A percentile compares a stretch with the other conserved stretches of the same genome.
phyloP scores from a whole-genome alignment of 768 basidiomycete species.

The Collybiopsis confluens region DNA sequence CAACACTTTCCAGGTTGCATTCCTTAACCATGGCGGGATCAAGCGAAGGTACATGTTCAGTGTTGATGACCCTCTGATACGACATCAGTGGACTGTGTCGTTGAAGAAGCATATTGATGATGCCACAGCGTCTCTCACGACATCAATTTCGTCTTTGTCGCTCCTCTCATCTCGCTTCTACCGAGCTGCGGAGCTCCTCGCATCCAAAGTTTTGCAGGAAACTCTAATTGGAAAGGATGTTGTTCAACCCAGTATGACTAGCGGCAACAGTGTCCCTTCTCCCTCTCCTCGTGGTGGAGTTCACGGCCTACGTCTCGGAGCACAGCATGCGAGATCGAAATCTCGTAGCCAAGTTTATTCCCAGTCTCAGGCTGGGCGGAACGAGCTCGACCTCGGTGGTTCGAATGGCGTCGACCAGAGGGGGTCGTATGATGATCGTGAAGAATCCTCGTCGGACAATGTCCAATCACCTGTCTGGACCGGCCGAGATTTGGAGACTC shows the following conservation, averaged over 20 bases:
- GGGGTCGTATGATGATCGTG: constrained; percentile 12
- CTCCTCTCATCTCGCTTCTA: constrained; percentile 44
- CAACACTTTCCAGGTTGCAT: constrained; percentile 92
- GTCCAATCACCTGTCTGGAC: constrained; percentile 56
- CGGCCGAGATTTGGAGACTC: constrained; percentile 77
- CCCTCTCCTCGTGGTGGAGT: constrained; percentile 7
- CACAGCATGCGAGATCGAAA: constrained; percentile 55
- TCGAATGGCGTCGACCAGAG: constrained; percentile 8
- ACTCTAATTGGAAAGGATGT: constrained; percentile 54
- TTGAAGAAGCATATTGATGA: constrained; percentile 66
- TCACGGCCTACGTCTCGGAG: constrained; percentile 19
- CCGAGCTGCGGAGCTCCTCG: constrained; percentile 67
- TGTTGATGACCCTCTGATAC: constrained; percentile 73
- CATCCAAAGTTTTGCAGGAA: constrained; percentile 83
- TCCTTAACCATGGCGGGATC: constrained; percentile 57
- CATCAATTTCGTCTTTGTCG: constrained; percentile 29
- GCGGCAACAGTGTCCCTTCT: constrained; percentile 12
- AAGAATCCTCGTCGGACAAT: constrained; percentile 23
- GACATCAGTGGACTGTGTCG: constrained; percentile 69
- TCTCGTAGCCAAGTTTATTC: constrained; percentile 70
- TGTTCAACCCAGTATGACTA: constrained; percentile 21
- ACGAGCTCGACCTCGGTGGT: constrained; percentile 51
- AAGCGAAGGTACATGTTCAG: constrained; percentile 95
- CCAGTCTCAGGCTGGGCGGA: constrained; percentile 56
- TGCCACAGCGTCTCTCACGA: constrained; percentile 25